phyloP scores from a whole-genome alignment of 768 basidiomycete species.

The Kwoniella botswanensis region DNA sequence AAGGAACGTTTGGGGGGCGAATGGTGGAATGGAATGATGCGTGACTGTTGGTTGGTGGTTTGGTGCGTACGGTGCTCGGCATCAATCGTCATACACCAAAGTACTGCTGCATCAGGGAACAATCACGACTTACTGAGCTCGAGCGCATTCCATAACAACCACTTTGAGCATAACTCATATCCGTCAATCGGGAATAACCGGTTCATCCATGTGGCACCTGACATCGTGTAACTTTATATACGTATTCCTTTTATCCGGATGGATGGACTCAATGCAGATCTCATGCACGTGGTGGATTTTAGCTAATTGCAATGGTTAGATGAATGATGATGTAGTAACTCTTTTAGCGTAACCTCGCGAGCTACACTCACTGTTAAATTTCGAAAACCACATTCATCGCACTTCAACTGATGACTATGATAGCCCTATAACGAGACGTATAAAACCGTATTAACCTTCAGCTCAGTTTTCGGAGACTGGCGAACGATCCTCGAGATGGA shows the following conservation, averaged over 20 bases:
- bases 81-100: not conserved
- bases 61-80: not conserved
- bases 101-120: not conserved
- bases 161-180: not conserved
- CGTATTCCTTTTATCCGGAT: not conserved
- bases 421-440: too few relatives aligned
- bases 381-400: too few relatives aligned
- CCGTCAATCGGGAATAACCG: slow-evolving; percentile 15
- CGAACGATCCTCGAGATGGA: not conserved
- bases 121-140: not conserved
- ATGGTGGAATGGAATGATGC: slow-evolving; percentile 4
- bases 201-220: slow-evolving; percentile 1
- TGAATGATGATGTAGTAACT: not conserved
- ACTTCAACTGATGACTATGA: too few relatives aligned
- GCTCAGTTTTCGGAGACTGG: too few relatives aligned
- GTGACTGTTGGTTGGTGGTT: not conserved
- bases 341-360: not conserved
- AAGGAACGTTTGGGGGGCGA: slow-evolving; percentile 6
- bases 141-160: slow-evolving; percentile 1
- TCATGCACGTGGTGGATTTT: not conserved
- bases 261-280: not conserved
- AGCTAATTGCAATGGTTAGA: not conserved
- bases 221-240: not conserved
- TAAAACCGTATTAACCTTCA: not conserved
- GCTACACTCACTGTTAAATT: not conserved